Evolutionary conservation across 106 monocot genomes (phyloP).

Genomic region (Cymbidium sinense): DNA sequence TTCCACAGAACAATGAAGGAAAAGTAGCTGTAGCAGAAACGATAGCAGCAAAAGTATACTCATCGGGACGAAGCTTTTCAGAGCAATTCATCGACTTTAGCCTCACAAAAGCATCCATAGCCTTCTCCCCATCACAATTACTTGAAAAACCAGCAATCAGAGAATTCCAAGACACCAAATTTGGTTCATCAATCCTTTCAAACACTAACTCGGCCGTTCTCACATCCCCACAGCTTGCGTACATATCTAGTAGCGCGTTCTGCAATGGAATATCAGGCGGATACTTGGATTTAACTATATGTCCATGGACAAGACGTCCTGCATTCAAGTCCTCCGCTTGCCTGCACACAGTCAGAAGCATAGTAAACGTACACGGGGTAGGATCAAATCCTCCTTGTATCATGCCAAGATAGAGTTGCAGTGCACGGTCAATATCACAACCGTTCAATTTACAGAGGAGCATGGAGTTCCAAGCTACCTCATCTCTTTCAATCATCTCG

Average conservation of each 20-base stretch:
- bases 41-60: slow-evolving; percentile 46
- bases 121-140: slow-evolving; percentile 19
- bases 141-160: slow-evolving; percentile 36
- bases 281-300: slow-evolving; percentile 26
- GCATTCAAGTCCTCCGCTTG: slow-evolving; percentile 14
- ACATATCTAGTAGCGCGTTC: slow-evolving; percentile 56
- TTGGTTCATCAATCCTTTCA: slow-evolving; percentile 25
- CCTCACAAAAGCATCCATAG: slow-evolving; percentile 30
- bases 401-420: slow-evolving; percentile 26
- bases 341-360: slow-evolving; percentile 45
- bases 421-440: slow-evolving; percentile 9
- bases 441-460: slow-evolving; percentile 37
- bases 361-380: slow-evolving; percentile 32
- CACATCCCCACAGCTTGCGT: slow-evolving; percentile 40
- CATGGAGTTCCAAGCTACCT: slow-evolving; percentile 65
- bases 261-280: slow-evolving; percentile 28
- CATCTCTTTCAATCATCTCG: slow-evolving; percentile 52
- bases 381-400: slow-evolving; percentile 21
- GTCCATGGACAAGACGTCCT: slow-evolving; percentile 38
- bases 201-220: slow-evolving; percentile 23
- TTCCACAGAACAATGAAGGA: slow-evolving; percentile 45
- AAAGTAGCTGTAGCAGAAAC: slow-evolving; percentile 35
- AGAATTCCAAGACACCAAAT: slow-evolving; percentile 56
- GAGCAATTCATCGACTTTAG: slow-evolving; percentile 15
- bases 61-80: slow-evolving; percentile 22